Conservation (phyloP, 345 rosid species). For the Garcia nutans region DNA sequence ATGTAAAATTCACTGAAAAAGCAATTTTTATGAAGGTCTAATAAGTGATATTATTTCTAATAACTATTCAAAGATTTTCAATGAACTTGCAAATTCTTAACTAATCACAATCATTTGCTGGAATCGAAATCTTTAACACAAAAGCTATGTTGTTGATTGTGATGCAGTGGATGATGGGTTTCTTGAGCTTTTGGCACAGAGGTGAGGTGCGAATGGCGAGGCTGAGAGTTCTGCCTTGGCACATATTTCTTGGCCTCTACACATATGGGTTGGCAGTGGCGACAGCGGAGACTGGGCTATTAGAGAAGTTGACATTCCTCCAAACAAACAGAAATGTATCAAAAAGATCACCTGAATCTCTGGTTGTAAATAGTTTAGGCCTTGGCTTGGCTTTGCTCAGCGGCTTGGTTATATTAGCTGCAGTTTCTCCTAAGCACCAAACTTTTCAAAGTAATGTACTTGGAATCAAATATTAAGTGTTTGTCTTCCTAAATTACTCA, state of each 20-base stretch:
- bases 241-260: conserved; percentile 82
- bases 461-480: conserved; percentile 40
- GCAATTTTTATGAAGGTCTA: no score
- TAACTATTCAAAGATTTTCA: no score
- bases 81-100: no score
- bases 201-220: conserved; percentile 62
- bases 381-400: conserved; percentile 67
- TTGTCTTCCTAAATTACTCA: conserved; percentile 35
- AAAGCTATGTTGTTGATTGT: not conserved
- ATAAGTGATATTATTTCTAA: no score
- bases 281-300: conserved; percentile 82
- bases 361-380: conserved; percentile 68
- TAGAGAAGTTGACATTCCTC: conserved; percentile 71
- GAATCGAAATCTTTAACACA: no score
- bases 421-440: conserved; percentile 58
- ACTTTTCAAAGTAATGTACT: conserved; percentile 28
- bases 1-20: no score
- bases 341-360: conserved; percentile 55
- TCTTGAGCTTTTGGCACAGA: conserved; percentile 83
- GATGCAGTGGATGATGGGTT: conserved; percentile 86
- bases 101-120: no score
- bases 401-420: conserved; percentile 60
- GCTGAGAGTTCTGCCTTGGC: conserved; percentile 78
- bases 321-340: conserved; percentile 49
- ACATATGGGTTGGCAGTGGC: conserved; percentile 80